Percentiles rank a stretch among this genome's conserved stretches.
Evolutionary conservation across 192 early-diverging fungal species (phyloP).

Genomic region (Haplosporangium gracile): DNA sequence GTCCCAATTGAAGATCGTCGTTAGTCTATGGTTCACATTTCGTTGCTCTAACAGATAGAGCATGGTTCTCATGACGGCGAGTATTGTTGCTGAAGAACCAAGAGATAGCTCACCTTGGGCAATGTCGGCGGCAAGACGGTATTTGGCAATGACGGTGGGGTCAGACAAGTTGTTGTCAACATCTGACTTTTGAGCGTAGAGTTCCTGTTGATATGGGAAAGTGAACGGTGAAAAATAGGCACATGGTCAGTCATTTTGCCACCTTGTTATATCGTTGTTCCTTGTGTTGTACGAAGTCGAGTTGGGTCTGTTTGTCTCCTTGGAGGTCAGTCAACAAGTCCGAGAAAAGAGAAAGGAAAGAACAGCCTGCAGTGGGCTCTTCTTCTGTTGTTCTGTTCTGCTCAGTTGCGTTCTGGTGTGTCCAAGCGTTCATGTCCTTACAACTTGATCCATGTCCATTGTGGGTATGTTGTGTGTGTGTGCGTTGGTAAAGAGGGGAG

Average conservation of each 20-base stretch:
- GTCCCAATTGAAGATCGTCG: neutral
- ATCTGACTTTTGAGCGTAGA: constrained; percentile 63
- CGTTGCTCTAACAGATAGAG: neutral
- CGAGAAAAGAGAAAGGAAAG: neutral
- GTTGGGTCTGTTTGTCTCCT: neutral
- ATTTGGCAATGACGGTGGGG: constrained; percentile 77
- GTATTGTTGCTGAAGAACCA: neutral
- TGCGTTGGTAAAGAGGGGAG: neutral
- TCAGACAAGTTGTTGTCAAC: constrained; percentile 77
- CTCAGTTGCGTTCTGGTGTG: no score
- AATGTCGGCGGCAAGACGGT: constrained; percentile 81
- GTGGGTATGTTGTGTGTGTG: neutral
- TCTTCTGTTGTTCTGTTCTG: neutral
- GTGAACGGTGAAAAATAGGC: neutral
- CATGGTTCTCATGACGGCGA: neutral
- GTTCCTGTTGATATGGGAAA: constrained; percentile 23
- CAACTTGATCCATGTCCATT: constrained; percentile 53
- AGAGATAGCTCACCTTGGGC: constrained; percentile 71
- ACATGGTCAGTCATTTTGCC: neutral
- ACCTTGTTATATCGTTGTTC: neutral
- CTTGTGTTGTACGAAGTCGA: neutral
- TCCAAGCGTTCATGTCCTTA: neutral
- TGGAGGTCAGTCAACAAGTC: neutral
- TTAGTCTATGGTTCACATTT: neutral
- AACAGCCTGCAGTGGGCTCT: no score